Evolutionary conservation across 371 early-diverging fungal species (phyloP).

Genomic region (Mycotypha africana): DNA sequence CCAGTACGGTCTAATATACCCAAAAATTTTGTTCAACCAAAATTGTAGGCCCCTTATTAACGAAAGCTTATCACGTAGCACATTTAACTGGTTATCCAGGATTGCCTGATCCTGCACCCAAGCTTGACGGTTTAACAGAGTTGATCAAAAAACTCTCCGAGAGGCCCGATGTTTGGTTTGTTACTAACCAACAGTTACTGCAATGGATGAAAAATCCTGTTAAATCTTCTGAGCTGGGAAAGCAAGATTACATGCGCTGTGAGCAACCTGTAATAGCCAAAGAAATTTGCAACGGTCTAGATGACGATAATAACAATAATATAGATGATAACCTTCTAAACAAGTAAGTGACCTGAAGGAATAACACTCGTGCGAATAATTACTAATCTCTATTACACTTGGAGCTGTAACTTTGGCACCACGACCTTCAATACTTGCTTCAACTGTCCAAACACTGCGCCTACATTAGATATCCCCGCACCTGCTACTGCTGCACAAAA

Average conservation of each 20-base stretch:
- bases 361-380: no score
- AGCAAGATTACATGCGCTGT: constrained; percentile 55
- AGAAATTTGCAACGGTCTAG: constrained; percentile 72
- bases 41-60: neutral
- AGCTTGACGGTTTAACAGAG: constrained; percentile 30
- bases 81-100: constrained; percentile 46
- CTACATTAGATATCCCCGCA: constrained; percentile 45
- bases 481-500: constrained; percentile 39
- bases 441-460: constrained; percentile 56
- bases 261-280: constrained; percentile 48
- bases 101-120: constrained; percentile 34
- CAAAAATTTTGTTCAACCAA: neutral
- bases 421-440: constrained; percentile 62
- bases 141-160: constrained; percentile 39
- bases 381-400: no score
- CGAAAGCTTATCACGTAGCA: no score
- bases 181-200: constrained; percentile 59
- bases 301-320: constrained; percentile 44
- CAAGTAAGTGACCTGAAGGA: no score
- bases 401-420: constrained; percentile 50
- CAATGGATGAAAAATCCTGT: constrained; percentile 67
- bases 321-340: constrained; percentile 42
- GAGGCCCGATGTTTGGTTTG: constrained; percentile 58
- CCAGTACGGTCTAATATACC: constrained; percentile 31
- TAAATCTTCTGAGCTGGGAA: constrained; percentile 47